phyloP scores from a whole-genome alignment of 2,329 filamentous ascomycete genomes.

The Fusarium pseudoanthophilum region DNA sequence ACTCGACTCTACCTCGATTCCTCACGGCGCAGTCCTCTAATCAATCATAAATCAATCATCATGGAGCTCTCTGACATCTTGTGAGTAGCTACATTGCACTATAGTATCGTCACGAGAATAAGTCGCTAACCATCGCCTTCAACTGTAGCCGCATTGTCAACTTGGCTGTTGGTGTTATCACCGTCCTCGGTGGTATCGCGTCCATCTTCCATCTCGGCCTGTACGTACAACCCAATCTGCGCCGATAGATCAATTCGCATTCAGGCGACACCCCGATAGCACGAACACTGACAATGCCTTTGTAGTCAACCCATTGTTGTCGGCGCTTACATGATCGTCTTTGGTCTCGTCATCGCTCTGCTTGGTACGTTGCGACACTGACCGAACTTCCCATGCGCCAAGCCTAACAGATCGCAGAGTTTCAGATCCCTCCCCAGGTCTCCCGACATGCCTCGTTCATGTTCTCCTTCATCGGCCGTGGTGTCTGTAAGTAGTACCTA shows the following conservation, averaged over 20 bases:
- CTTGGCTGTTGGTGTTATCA: conserved; percentile 85
- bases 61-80: conserved; percentile 96
- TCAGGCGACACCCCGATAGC: background rate
- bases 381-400: background rate
- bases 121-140: conserved; percentile 51
- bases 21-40: conserved; percentile 5
- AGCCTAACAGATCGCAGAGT: conserved; percentile 66
- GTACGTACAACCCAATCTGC: conserved; percentile 57
- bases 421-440: conserved; percentile 93
- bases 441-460: conserved; percentile 96
- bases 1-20: conserved; percentile 18
- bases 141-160: conserved; percentile 87
- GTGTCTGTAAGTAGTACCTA: conserved; percentile 77
- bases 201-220: conserved; percentile 73
- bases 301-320: conserved; percentile 69
- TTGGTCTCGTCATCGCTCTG: conserved; percentile 80
- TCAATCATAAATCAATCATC: conserved; percentile 42
- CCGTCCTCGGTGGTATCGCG: conserved; percentile 84
- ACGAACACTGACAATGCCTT: conserved; percentile 28
- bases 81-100: conserved; percentile 62
- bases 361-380: conserved; percentile 59
- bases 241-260: background rate
- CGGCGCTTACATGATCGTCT: conserved; percentile 88
- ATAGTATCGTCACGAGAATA: conserved; percentile 5
- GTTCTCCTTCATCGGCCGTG: conserved; percentile 96